These are phyloP conservation scores for Piromyces finnis DNA, from an alignment of 192 early-diverging fungal genomes.

Conservation along the genomic window DNA sequence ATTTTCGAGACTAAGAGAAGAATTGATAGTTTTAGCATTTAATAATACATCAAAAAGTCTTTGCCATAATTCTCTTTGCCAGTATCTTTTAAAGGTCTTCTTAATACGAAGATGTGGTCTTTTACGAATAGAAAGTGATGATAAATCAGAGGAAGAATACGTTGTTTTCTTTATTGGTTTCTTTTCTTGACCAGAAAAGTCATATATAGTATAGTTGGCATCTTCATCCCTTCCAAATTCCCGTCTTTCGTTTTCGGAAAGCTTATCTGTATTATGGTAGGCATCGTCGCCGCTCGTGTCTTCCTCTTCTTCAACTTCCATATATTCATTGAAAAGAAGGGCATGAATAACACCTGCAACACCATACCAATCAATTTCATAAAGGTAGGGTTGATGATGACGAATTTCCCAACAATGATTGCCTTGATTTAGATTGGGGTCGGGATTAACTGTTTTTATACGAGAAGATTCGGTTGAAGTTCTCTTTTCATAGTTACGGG, in stretches of 20 bases:
- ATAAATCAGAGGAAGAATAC: neutral
- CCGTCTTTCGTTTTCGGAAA: too few relatives aligned
- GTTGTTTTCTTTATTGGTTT: neutral
- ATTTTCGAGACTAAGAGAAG: neutral
- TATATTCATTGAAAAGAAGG: conserved; percentile 27
- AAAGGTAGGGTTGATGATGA: conserved; percentile 15
- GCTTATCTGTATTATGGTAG: too few relatives aligned
- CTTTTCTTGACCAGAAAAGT: neutral
- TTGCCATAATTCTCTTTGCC: conserved; percentile 20
- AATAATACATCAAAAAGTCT: conserved; percentile 25
- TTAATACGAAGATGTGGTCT: conserved; percentile 6
- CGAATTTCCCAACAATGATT: conserved; percentile 26
- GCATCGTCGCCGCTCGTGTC: too few relatives aligned
- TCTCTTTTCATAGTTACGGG: conserved; percentile 8
- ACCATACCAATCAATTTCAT: conserved; percentile 35
- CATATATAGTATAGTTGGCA: neutral
- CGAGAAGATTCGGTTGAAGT: conserved; percentile 3
- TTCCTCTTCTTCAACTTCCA: conserved; percentile 11
- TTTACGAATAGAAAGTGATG: neutral
- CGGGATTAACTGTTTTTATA: neutral
- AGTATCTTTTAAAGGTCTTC: conserved; percentile 11
- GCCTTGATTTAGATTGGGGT: neutral
- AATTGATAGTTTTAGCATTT: conserved; percentile 5
- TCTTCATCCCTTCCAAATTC: too few relatives aligned
- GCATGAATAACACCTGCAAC: conserved; percentile 19